phyloP scores from a whole-genome alignment of 306 rosid species.

The Casuarina cunninghamiana region DNA sequence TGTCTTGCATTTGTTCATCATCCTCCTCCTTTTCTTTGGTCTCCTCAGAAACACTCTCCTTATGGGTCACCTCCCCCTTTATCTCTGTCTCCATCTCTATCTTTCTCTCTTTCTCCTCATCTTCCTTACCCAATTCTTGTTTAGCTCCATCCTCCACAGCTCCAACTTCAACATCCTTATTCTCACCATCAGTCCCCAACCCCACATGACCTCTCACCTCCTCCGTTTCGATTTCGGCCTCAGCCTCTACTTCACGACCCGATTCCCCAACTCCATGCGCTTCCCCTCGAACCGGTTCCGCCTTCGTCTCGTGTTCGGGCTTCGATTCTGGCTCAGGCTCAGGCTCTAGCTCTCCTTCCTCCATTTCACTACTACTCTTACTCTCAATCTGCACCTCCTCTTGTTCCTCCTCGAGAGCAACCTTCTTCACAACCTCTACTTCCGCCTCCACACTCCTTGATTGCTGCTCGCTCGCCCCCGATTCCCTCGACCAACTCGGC shows the following conservation, averaged over 20 bases:
- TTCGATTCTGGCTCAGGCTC: conserved; percentile 37
- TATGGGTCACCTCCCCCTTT: conserved; percentile 3
- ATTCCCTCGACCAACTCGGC: conserved; percentile 54
- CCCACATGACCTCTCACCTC: conserved; percentile 9
- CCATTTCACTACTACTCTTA: conserved; percentile 70
- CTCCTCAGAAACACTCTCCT: conserved; percentile 14
- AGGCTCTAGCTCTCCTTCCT: conserved; percentile 78
- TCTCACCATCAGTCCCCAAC: conserved; percentile 19
- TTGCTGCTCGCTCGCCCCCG: conserved; percentile 51
- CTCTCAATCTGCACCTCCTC: conserved; percentile 54
- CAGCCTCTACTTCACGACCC: conserved; percentile 18
- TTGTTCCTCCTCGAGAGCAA: conserved; percentile 40
- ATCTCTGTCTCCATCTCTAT: background rate
- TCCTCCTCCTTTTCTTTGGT: background rate
- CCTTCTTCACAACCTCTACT: background rate
- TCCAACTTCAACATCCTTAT: conserved; percentile 31
- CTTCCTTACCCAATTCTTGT: conserved; percentile 24
- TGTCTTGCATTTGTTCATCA: conserved; percentile 1
- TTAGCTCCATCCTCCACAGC: conserved; percentile 28
- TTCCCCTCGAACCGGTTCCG: background rate
- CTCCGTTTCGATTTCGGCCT: conserved; percentile 28
- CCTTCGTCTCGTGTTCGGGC: background rate
- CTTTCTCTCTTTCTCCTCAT: conserved; percentile 12
- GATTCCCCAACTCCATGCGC: conserved; percentile 8
- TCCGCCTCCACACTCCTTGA: conserved; percentile 71